Evolutionary conservation across 2,329 filamentous ascomycete genomes (phyloP).

Genomic region (Claviceps lovelessii): DNA sequence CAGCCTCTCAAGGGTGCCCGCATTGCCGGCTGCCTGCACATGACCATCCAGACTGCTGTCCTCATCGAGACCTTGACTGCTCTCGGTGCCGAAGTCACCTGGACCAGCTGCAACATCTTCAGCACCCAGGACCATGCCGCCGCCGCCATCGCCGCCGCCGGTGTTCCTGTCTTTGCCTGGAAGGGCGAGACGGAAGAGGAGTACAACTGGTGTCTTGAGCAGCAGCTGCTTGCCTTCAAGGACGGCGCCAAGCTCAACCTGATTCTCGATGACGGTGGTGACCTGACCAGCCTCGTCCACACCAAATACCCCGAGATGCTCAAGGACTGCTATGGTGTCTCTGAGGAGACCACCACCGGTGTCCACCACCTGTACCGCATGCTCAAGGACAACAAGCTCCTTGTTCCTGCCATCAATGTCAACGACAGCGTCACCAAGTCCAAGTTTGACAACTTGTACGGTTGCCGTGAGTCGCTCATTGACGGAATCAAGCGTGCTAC

Average conservation of each 20-base stretch:
- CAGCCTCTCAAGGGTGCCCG: slow-evolving; percentile 90
- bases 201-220: slow-evolving; percentile 99
- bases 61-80: slow-evolving; percentile 93
- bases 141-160: slow-evolving; percentile 85
- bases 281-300: slow-evolving; percentile 92
- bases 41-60: slow-evolving; percentile 99
- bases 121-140: slow-evolving; percentile 97
- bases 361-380: slow-evolving; percentile 99
- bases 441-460: slow-evolving; percentile 99
- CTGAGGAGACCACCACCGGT: slow-evolving; percentile 98
- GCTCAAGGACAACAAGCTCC: slow-evolving; percentile 79
- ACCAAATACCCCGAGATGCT: slow-evolving; percentile 97
- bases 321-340: slow-evolving; percentile 95
- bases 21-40: slow-evolving; percentile 96
- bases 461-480: slow-evolving; percentile 95
- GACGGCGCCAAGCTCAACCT: slow-evolving; percentile 93
- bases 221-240: slow-evolving; percentile 95
- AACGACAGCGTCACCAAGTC: slow-evolving; percentile 99
- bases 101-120: slow-evolving; percentile 99
- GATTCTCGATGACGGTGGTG: slow-evolving; percentile 97
- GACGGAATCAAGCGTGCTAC: slow-evolving; percentile 99
- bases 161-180: slow-evolving; percentile 72
- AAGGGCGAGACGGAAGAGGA: slow-evolving; percentile 96
- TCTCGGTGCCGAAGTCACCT: slow-evolving; percentile 96
- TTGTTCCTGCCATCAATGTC: slow-evolving; percentile 96